A percentile compares a stretch with the other conserved stretches of the same genome.
Evolutionary conservation across 371 early-diverging fungal species (phyloP).

Genomic region (Mortierella sp.): DNA sequence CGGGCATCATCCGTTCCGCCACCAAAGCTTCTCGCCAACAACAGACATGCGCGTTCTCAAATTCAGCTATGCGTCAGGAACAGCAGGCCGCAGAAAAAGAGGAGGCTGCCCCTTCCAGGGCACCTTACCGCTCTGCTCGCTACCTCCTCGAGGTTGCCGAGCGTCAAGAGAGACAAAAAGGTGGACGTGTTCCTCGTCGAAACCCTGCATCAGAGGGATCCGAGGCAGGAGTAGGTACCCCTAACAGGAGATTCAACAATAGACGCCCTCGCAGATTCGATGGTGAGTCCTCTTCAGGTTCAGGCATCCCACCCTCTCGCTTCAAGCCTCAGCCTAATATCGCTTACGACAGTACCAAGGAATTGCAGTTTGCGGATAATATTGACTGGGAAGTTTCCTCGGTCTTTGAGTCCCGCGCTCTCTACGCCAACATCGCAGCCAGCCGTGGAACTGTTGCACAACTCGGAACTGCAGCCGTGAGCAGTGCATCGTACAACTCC

Average conservation of each 20-base stretch:
- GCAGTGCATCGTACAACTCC: constrained; percentile 9
- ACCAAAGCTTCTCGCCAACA: constrained; percentile 6
- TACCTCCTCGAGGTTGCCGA: constrained; percentile 34
- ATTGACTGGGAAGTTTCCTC: constrained; percentile 50
- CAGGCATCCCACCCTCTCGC: constrained; percentile 11
- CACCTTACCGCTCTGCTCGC: constrained; percentile 30
- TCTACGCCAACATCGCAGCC: constrained; percentile 43
- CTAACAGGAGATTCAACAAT: constrained; percentile 4
- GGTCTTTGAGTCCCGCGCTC: constrained; percentile 36
- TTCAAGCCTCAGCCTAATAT: constrained; percentile 34
- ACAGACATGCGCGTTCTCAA: constrained; percentile 20
- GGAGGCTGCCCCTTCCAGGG: neutral
- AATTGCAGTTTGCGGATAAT: constrained; percentile 37
- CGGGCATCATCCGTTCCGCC: constrained; percentile 10
- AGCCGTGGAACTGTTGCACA: constrained; percentile 23
- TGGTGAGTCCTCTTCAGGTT: neutral
- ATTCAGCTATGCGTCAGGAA: constrained; percentile 18
- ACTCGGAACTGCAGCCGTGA: constrained; percentile 32
- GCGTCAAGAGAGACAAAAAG: constrained; percentile 13
- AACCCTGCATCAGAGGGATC: neutral
- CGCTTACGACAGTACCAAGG: constrained; percentile 37
- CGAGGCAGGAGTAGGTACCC: neutral
- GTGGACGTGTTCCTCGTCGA: neutral
- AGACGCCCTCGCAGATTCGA: constrained; percentile 8
- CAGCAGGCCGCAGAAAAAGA: constrained; percentile 1